Evolutionary conservation across 2,329 filamentous ascomycete genomes (phyloP), one percentile per base, ranked within the genome.

Genomic region (Epichloe elymi): DNA sequence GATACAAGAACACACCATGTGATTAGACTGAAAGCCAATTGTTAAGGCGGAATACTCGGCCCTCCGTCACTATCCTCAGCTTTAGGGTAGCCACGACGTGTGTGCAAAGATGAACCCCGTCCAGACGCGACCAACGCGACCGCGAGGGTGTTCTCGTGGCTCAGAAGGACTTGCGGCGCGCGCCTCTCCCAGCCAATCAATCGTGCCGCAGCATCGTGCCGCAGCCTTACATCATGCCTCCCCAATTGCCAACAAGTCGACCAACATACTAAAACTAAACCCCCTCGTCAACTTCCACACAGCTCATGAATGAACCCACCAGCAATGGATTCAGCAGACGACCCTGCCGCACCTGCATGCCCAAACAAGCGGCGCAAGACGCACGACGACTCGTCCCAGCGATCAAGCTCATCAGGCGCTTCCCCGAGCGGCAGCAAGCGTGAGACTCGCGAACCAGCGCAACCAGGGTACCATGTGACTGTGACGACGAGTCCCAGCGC

Each of bases 281-380:
- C n/a, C n/a, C n/a, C 20, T 43, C 46, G 26, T 45, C 30, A 26
- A 19, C 5, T n/a, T 7, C n/a, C 43, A 35, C 30, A 33, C 26
- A 26, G 30, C 43, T 35, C 30, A 10, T 14, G n/a, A 14, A 10
- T 19, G 12, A 44, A 35, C 10, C 8, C 43, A 17, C 15, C 49
- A 49, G 54, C 48, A 48, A 69, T 69, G 67, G 59, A 60, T 46
- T 59, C 60, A 17, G 58, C 58, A 39, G 57, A 61, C 39, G 59
- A 63, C 19, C 55, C 51, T 37, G 57, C 57, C 10, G 57, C 53
- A n/a, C 52, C 55, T 20, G 58, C 61, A 23, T 60, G 63, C 40
- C 58, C 58, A 14, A 56, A 53, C 26, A 69, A 69, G 56, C 61
- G 66, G 46, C 64, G 60, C 45, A 66, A 61, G 55, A 67, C 65